Percentiles rank a stretch among this genome's conserved stretches.
Evolutionary conservation across 1,139 yeast genomes (phyloP).

Genomic region (Yamadazyma diddensiae): DNA sequence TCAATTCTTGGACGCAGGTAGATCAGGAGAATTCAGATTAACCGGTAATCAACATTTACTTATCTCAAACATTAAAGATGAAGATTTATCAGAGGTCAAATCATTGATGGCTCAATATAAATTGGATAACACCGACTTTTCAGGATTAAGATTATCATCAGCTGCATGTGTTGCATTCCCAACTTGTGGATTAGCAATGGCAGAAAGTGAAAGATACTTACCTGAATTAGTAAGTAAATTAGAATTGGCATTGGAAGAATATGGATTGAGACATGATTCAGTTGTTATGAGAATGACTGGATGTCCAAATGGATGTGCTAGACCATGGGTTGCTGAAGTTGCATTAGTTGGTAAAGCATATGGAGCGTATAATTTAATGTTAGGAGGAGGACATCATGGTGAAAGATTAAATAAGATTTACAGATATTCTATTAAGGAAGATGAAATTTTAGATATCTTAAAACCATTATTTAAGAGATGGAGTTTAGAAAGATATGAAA

Average conservation of each 20-base stretch:
- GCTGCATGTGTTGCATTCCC: slow-evolving; percentile 99
- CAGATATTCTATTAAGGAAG: slow-evolving; percentile 86
- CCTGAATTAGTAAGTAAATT: slow-evolving; percentile 80
- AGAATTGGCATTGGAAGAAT: slow-evolving; percentile 83
- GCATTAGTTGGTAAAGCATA: slow-evolving; percentile 95
- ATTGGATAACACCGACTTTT: slow-evolving; percentile 79
- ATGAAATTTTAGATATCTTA: slow-evolving; percentile 73
- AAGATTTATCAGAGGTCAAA: slow-evolving; percentile 62
- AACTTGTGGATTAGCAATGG: slow-evolving; percentile 98
- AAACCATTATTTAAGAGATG: slow-evolving; percentile 89
- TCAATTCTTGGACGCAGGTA: slow-evolving; percentile 48
- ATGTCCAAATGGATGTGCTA: slow-evolving; percentile 98
- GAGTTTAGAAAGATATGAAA: slow-evolving; percentile 87
- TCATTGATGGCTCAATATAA: slow-evolving; percentile 66
- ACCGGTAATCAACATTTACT: slow-evolving; percentile 96
- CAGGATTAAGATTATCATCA: slow-evolving; percentile 83
- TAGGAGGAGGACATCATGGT: slow-evolving; percentile 97
- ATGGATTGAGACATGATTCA: slow-evolving; percentile 91
- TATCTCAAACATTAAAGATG: slow-evolving; percentile 69
- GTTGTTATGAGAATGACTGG: slow-evolving; percentile 99
- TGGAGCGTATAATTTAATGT: slow-evolving; percentile 89
- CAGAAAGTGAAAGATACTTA: slow-evolving; percentile 93
- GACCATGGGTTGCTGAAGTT: slow-evolving; percentile 97
- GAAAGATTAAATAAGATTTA: slow-evolving; percentile 88
- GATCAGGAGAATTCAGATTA: slow-evolving; percentile 81